Conservation (phyloP, 2,329 filamentous ascomycete species). For the Gyromitra esculenta region DNA sequence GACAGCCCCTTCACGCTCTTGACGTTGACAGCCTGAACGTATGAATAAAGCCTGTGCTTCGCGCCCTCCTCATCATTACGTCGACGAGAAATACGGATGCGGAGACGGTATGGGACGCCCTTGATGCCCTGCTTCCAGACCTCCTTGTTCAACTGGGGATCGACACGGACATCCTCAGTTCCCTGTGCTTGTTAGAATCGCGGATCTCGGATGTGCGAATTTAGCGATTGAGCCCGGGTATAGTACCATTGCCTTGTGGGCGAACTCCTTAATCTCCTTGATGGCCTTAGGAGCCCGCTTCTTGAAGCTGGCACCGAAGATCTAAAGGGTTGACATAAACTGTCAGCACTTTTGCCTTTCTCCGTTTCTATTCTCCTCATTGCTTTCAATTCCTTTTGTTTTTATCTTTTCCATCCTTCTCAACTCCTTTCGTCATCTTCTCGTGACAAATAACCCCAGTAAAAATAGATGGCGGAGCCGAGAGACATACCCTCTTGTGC, state of each 20-base stretch:
- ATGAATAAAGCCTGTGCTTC: constrained; percentile 99
- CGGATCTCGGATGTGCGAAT: neutral
- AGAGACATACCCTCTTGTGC: constrained; percentile 89
- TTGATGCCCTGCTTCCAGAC: constrained; percentile 99
- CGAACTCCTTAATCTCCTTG: constrained; percentile 99
- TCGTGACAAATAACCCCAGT: neutral
- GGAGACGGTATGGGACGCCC: constrained; percentile 96
- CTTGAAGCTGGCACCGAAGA: constrained; percentile 99
- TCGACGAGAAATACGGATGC: constrained; percentile 98
- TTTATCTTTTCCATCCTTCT: neutral
- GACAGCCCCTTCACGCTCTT: constrained; percentile 98
- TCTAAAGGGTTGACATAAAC: constrained; percentile 65
- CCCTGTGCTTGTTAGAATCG: constrained; percentile 68
- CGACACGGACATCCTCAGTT: constrained; percentile 94
- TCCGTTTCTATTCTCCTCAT: neutral
- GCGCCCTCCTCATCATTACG: constrained; percentile 99
- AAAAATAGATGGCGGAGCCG: constrained; percentile 10
- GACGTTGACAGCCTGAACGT: constrained; percentile 99
- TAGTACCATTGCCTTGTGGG: constrained; percentile 93
- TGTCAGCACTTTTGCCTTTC: constrained; percentile 21
- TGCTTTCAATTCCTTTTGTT: neutral
- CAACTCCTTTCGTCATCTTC: neutral
- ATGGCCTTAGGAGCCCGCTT: constrained; percentile 98
- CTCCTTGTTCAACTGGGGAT: constrained; percentile 99
- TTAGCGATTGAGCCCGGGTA: constrained; percentile 35